Evolutionary conservation across 352 stramenopile genomes (phyloP).

Genomic region (Globisporangium ultimum): DNA sequence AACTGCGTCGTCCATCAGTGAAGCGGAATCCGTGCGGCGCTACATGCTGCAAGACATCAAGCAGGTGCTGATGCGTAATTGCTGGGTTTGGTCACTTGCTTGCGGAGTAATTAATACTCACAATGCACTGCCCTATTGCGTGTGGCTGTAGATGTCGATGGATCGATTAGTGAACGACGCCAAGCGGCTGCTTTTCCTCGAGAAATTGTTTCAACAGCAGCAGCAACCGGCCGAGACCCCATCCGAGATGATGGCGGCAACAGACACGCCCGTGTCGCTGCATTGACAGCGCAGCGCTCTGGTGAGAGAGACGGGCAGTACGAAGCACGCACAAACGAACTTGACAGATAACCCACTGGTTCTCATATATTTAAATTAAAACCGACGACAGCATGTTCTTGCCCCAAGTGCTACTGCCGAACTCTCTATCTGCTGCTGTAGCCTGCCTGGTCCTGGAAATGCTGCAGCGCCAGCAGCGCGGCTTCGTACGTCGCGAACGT

Average conservation of each 20-base stretch:
- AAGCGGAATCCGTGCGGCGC: slow-evolving; percentile 61
- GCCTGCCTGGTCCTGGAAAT: slow-evolving; percentile 8
- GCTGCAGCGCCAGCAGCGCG: slow-evolving; percentile 37
- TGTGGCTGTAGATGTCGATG: slow-evolving; percentile 59
- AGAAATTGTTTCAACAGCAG: slow-evolving; percentile 43
- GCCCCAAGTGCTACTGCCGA: slow-evolving; percentile 1
- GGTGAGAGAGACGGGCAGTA: too few species aligned
- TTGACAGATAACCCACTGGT: too few species aligned
- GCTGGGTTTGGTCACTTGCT: too few species aligned
- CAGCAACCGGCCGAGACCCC: slow-evolving; percentile 14
- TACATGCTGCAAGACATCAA: slow-evolving; percentile 70
- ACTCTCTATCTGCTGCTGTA: too few species aligned
- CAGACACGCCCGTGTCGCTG: not conserved
- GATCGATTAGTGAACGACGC: slow-evolving; percentile 73
- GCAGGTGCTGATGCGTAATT: slow-evolving; percentile 23
- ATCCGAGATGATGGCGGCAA: slow-evolving; percentile 13
- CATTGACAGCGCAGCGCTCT: too few species aligned
- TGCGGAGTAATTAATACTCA: too few species aligned
- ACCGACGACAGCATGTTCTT: not conserved
- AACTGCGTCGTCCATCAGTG: slow-evolving; percentile 42
- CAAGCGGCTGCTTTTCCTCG: slow-evolving; percentile 70
- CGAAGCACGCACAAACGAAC: too few species aligned
- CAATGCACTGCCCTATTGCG: slow-evolving; percentile 9
- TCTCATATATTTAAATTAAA: slow-evolving; percentile 13
- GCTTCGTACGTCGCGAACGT: slow-evolving; percentile 80